Evolutionary conservation across 441 rosid genomes (phyloP).

Genomic region (Dalechampia spathulata): DNA sequence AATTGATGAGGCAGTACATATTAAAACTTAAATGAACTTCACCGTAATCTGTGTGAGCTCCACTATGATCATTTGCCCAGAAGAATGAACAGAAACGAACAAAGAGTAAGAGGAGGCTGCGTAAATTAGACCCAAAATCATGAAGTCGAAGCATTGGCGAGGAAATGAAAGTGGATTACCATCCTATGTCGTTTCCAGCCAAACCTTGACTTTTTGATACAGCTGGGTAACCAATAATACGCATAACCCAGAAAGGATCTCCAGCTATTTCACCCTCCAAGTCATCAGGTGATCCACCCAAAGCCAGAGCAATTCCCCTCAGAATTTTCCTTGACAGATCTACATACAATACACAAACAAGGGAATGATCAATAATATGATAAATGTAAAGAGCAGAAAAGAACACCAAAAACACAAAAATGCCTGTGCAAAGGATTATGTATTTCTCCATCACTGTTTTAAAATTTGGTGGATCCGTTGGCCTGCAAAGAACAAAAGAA

Average conservation of each 20-base stretch:
- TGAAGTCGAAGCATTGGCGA: background rate
- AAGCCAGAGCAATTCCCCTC: constrained; percentile 65
- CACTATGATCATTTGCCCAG: constrained; percentile 32
- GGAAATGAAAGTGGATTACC: constrained; percentile 34
- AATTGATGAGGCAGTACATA: background rate
- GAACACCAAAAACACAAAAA: constrained; percentile 4
- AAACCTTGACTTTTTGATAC: constrained; percentile 28
- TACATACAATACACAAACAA: constrained; percentile 21
- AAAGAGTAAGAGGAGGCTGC: background rate
- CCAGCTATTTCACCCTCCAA: constrained; percentile 72
- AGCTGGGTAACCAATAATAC: constrained; percentile 76
- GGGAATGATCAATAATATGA: background rate
- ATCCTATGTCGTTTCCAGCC: constrained; percentile 60
- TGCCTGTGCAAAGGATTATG: constrained; percentile 57
- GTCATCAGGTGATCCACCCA: constrained; percentile 54
- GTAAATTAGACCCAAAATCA: constrained; percentile 7
- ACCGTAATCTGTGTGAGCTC: constrained; percentile 90
- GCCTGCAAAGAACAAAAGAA: constrained; percentile 62
- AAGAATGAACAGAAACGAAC: constrained; percentile 1
- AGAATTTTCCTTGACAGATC: constrained; percentile 72
- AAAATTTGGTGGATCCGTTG: constrained; percentile 45
- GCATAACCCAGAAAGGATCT: constrained; percentile 81
- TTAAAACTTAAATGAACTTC: constrained; percentile 16
- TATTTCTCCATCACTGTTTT: constrained; percentile 64
- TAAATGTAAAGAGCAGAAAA: background rate